phyloP scores from a whole-genome alignment of 176 grass and related monocot genomes.

The Triticum timopheevii region DNA sequence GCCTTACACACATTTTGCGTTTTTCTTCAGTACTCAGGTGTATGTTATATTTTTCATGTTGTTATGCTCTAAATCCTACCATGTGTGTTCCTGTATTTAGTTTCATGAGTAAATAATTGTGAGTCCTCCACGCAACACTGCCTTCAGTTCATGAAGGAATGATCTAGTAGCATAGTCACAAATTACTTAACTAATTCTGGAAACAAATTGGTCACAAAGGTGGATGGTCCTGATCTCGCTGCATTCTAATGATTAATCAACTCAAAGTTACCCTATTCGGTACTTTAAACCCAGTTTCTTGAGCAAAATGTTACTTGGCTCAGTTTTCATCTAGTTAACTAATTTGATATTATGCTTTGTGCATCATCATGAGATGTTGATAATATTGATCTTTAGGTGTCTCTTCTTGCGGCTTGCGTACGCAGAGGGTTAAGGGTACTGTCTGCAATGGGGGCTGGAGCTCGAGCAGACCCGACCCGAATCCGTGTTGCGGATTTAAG shows the following conservation, averaged over 20 bases:
- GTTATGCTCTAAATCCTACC: background rate
- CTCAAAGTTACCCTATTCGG: background rate
- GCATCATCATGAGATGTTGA: background rate
- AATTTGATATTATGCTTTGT: background rate
- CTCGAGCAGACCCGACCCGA: slow-evolving; percentile 91
- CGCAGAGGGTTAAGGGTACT: slow-evolving; percentile 75
- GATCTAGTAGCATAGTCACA: background rate
- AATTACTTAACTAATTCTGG: background rate
- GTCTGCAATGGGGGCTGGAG: slow-evolving; percentile 96
- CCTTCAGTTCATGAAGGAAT: slow-evolving; percentile 6
- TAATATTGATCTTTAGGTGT: slow-evolving; percentile 51
- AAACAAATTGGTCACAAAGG: background rate
- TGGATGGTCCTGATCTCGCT: background rate
- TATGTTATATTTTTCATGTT: background rate
- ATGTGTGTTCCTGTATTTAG: background rate
- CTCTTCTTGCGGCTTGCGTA: slow-evolving; percentile 82
- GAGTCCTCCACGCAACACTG: background rate
- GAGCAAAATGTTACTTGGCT: background rate
- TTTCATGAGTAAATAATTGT: background rate
- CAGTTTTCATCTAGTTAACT: background rate
- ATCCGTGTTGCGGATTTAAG: slow-evolving; percentile 92
- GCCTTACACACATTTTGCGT: background rate
- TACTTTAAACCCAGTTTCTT: background rate
- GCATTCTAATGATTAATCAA: slow-evolving; percentile 1
- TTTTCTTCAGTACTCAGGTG: background rate